Percentiles rank a stretch among this genome's conserved stretches.
These are phyloP conservation scores for Colletotrichum siamense DNA, from an alignment of 2,329 filamentous ascomycete species.

Conservation along the genomic window DNA sequence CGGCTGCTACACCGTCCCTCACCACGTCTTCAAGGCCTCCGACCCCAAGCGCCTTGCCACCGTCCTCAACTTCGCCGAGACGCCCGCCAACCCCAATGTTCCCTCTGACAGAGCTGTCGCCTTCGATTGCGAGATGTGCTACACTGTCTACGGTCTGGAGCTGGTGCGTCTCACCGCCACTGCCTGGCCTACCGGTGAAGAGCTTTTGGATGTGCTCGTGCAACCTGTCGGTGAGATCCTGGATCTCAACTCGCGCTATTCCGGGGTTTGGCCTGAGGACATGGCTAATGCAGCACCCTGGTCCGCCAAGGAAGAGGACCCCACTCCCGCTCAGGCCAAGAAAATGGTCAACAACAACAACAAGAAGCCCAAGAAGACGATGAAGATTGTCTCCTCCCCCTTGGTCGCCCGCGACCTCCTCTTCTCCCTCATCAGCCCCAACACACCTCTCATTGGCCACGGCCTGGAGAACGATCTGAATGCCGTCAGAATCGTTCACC, in stretches of 20 bases:
- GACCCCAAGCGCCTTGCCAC: constrained; percentile 78
- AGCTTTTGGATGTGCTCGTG: constrained; percentile 84
- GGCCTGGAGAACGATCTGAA: constrained; percentile 97
- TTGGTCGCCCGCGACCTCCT: constrained; percentile 77
- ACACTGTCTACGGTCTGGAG: constrained; percentile 87
- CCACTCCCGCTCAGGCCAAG: constrained; percentile 21
- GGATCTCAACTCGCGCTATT: constrained; percentile 92
- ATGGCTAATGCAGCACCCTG: constrained; percentile 72
- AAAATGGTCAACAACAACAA: constrained; percentile 18
- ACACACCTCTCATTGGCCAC: constrained; percentile 88
- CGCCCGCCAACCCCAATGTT: constrained; percentile 67
- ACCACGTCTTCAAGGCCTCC: constrained; percentile 88
- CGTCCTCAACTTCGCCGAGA: constrained; percentile 80
- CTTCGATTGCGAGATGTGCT: constrained; percentile 98
- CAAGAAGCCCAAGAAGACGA: constrained; percentile 40
- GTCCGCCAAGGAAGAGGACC: constrained; percentile 33
- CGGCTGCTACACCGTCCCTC: constrained; percentile 74
- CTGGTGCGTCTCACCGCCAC: constrained; percentile 89
- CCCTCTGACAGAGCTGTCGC: constrained; percentile 69
- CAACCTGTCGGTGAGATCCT: constrained; percentile 82
- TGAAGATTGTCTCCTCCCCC: constrained; percentile 80
- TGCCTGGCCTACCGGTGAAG: constrained; percentile 80
- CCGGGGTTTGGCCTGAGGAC: constrained; percentile 82
- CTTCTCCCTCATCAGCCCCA: constrained; percentile 75
- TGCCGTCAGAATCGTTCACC: constrained; percentile 81